Evolutionary conservation across 345 rosid genomes (phyloP).

Genomic region (Melaleuca alternifolia): DNA sequence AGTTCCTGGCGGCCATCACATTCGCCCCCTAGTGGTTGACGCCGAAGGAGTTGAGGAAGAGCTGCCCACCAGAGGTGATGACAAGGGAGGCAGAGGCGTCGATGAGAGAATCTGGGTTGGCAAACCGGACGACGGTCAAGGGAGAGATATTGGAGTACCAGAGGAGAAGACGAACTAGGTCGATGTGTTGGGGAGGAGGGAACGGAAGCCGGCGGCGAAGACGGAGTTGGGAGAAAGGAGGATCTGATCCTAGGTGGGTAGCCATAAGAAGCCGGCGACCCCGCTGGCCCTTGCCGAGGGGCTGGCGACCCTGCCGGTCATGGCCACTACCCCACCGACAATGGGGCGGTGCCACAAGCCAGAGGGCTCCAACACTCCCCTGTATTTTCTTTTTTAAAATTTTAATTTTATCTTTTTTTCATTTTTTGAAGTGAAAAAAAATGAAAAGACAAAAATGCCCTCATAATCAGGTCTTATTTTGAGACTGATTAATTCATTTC

Average conservation of each 20-base stretch:
- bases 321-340: no score
- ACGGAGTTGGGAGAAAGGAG: slow-evolving; percentile 34
- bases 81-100: slow-evolving; percentile 5
- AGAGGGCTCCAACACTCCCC: no score
- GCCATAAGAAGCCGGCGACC: slow-evolving; percentile 38
- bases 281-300: no score
- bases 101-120: slow-evolving; percentile 3
- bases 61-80: slow-evolving; percentile 15
- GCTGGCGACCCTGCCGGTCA: no score
- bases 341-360: no score
- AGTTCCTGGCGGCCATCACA: slow-evolving; percentile 1
- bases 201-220: slow-evolving; percentile 50
- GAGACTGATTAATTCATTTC: no score
- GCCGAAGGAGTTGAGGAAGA: slow-evolving; percentile 16
- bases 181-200: neutral
- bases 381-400: no score
- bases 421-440: no score
- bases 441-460: no score
- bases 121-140: slow-evolving; percentile 35
- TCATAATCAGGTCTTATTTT: no score
- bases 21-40: slow-evolving; percentile 11
- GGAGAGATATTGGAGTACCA: slow-evolving; percentile 25
- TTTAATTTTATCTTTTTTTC: no score
- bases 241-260: slow-evolving; percentile 13
- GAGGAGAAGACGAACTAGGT: slow-evolving; percentile 27